Conservation (phyloP, 2,329 filamentous ascomycete genomes). For the Aspergillus fischeri region DNA sequence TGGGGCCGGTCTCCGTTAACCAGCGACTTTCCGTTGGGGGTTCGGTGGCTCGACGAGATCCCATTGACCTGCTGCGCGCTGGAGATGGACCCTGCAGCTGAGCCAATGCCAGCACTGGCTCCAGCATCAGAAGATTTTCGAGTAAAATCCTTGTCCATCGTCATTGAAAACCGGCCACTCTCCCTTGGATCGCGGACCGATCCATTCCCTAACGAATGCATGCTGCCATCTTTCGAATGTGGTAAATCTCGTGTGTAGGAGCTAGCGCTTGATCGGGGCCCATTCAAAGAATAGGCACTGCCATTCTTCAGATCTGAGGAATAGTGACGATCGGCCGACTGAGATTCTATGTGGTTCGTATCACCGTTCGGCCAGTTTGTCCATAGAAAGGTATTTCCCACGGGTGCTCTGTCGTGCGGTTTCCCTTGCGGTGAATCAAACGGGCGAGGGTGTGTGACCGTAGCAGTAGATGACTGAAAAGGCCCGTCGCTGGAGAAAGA, state of each 20-base stretch:
- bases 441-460: slow-evolving; percentile 33
- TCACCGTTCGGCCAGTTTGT: slow-evolving; percentile 44
- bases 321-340: slow-evolving; percentile 37
- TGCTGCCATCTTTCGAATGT: slow-evolving; percentile 41
- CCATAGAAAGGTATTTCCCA: slow-evolving; percentile 45
- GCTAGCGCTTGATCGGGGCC: slow-evolving; percentile 48
- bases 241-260: slow-evolving; percentile 41
- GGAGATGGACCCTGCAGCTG: slow-evolving; percentile 18
- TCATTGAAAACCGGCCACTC: slow-evolving; percentile 23
- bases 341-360: slow-evolving; percentile 35
- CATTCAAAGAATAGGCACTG: slow-evolving; percentile 58
- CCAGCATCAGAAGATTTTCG: slow-evolving; percentile 26
- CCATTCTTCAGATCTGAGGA: slow-evolving; percentile 43
- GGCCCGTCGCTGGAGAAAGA: slow-evolving; percentile 35
- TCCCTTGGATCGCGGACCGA: slow-evolving; percentile 31
- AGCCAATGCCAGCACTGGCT: slow-evolving; percentile 21
- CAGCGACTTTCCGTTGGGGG: slow-evolving; percentile 25
- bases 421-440: slow-evolving; percentile 41
- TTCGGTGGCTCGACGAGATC: slow-evolving; percentile 17
- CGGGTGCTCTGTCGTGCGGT: slow-evolving; percentile 41
- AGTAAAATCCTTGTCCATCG: slow-evolving; percentile 21
- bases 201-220: slow-evolving; percentile 45
- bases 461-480: slow-evolving; percentile 31
- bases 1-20: slow-evolving; percentile 30
- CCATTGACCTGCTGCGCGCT: slow-evolving; percentile 25